Evolutionary conservation across 257 asterid genomes (phyloP), one percentile per base, ranked within the genome.

Genomic region (Fraxinus quadrangulata): DNA sequence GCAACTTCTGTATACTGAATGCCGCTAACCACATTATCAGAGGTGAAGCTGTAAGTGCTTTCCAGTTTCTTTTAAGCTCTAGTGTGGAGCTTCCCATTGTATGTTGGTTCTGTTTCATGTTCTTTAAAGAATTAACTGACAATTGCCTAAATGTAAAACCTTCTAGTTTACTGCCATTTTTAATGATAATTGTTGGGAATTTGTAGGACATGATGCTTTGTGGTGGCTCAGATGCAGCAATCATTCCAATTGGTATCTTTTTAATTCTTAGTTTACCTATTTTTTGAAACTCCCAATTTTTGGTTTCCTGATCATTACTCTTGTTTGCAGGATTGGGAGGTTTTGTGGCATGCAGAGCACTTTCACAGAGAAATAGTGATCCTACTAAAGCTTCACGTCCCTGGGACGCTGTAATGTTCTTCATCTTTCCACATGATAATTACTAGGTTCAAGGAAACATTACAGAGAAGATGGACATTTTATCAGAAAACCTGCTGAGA

Each of bases 301-400:
- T 24, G 54, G 45, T 78, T 72, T 78, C 75, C 70, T 36, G 34
- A 65, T 82, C 78, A 54, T 74, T 40, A 70, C 72, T 36, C 74
- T 51, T 81, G 83, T 59, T 42, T 88, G 87, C 89, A 92, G 98
- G 97, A 74, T 81, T 94, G 91, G 98, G 97, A 81, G 98, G 98
- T 77, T 94, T 91, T 81, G 96, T 93, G 19, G 98, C 98, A 65
- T 93, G 98, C 88, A 86, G 88, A 84, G 98, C 97, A 83, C 89
- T 91, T 84, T 93, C 98, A 73, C 94, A 90, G 83, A 86, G 92
- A 85, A 93, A 93, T 83, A 75, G 83, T 54, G 96, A 93, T 85
- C 98, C 98, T 72, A 79, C 97, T 70, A 93, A 90, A 89, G 98
- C 98, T 67, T 93, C 98, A 49, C 97, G 98, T 72, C 98, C 98